phyloP scores from a whole-genome alignment of 2,329 filamentous ascomycete species.

The Xylariaceae sp. region DNA sequence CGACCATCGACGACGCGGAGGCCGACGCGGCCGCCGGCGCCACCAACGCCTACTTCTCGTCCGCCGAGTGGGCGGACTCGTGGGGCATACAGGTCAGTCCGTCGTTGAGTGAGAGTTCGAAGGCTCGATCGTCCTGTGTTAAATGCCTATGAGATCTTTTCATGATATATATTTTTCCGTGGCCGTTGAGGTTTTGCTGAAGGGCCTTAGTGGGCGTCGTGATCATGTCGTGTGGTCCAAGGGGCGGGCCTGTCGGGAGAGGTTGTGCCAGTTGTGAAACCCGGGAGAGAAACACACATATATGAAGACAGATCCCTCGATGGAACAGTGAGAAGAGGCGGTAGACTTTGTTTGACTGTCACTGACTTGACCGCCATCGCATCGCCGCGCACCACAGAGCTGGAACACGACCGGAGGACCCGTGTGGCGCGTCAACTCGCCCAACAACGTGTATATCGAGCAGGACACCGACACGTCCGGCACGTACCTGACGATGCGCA shows the following conservation, averaged over 20 bases:
- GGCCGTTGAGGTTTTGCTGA: too few species aligned
- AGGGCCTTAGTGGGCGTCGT: too few species aligned
- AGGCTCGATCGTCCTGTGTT: neutral
- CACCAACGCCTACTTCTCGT: constrained; percentile 26
- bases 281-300: too few species aligned
- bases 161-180: too few species aligned
- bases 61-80: constrained; percentile 19
- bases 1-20: constrained; percentile 16
- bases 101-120: constrained; percentile 19
- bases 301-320: too few species aligned
- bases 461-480: constrained; percentile 26
- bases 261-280: too few species aligned
- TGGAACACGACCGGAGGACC: constrained; percentile 18
- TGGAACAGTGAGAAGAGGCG: too few species aligned
- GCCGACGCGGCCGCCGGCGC: constrained; percentile 19
- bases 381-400: too few species aligned
- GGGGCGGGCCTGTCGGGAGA: too few species aligned
- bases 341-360: too few species aligned
- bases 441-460: constrained; percentile 38
- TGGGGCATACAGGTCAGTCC: constrained; percentile 24
- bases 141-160: neutral
- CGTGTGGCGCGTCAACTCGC: constrained; percentile 29
- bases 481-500: constrained; percentile 41
- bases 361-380: too few species aligned
- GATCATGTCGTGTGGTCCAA: too few species aligned